Evolutionary conservation across 495 filamentous ascomycete genomes (phyloP), one percentile per base, ranked within the genome.

Genomic region (Bathelium albidoporum): DNA sequence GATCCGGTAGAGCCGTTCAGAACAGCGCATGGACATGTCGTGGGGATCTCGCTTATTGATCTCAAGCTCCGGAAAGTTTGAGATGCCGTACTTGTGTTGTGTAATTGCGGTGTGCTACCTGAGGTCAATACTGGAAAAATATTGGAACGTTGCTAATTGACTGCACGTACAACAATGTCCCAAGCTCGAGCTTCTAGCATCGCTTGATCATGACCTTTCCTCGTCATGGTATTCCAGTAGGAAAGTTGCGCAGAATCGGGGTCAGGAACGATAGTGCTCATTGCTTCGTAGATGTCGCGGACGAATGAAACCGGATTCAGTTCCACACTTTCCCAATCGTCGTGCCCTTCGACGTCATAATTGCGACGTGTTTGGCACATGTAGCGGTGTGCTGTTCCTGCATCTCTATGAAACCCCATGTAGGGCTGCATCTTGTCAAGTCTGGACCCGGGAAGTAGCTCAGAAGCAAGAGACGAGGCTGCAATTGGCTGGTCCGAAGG

Each of bases 1-100:
- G 16, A 55, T 55, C 22, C 49, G 20, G 5, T 9, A 3, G 12
- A 55, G 24, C 9, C 49, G 20, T 7, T 26, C 24, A 1, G 49
- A 55, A 20, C 49, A 55, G 49, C 49, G 24, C 49, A 55, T 55
- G 49, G 49, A 55, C 9, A n/a, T 55, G 24, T 55, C 49, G 5
- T 28, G 20, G 20, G 20, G 7, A 16, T 55, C 49, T 28, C 49
- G 20, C 24, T 55, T 55, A 16, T 55, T 26, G 49, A 55, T 55
- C 49, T 55, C 49, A 29, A 55, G 49, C 49, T 55, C 49, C 20
- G 20, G 49, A 55, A 55, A 55, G 24, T 55, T 55, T 10, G 49
- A 28, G 49, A 55, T 29, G 22, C 49, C 49, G 29, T 55, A 16
- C 49, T 55, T 55, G 49, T 55, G 49, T 20, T 55, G 49, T 28